Base-by-base conservation (phyloP, 257 asterid species). In the Mitragyna speciosa region DNA sequence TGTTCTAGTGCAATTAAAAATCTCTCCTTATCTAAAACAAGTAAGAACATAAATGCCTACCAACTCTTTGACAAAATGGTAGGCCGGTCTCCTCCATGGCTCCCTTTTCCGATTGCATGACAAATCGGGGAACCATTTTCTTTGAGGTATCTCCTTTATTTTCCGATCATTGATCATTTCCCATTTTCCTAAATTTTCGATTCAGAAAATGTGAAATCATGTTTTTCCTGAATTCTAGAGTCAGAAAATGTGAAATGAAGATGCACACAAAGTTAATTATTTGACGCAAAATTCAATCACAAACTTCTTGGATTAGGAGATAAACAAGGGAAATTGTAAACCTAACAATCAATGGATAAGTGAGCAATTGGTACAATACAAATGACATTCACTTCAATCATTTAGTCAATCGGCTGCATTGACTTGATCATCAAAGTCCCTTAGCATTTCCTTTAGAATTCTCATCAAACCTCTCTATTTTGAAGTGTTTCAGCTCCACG, bases 381-480 rank as follows among this genome's bases (percentile, higher is more conserved):
- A 26, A 5, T 0, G n/a, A 3, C 15, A 16, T 52, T 52, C 58
- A 5, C 63, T 4, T 56, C 63, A 56, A 20, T 6, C n/a, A 56
- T 17, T 56, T 52, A 36, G 4, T 52, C 20, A 61, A 61, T 24
- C 67, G 41, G 54, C 74, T 70, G 78, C 74, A 48, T 45, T 84
- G 16, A 94, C 94, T 81, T 88, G 95, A 67, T 91, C 94, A 8
- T 78, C 89, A 86, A 91, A 92, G 3, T 83, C 81, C n/a, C 89
- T 92, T 91, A 1, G 59, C 83, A 82, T 94, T 94, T 9, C 97
- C 96, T 71, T 77, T 82, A 19, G 69, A 6, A 17, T 79, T 81
- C 43, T 75, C 91, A 28, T 76, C 89, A 84, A 94, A 93, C 81
- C 98, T 90, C 33, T 85, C 82, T 6, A 89, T 28, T 73, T 79